Base-by-base conservation (phyloP, 1,139 yeast genomes). In the Candida sp. region DNA sequence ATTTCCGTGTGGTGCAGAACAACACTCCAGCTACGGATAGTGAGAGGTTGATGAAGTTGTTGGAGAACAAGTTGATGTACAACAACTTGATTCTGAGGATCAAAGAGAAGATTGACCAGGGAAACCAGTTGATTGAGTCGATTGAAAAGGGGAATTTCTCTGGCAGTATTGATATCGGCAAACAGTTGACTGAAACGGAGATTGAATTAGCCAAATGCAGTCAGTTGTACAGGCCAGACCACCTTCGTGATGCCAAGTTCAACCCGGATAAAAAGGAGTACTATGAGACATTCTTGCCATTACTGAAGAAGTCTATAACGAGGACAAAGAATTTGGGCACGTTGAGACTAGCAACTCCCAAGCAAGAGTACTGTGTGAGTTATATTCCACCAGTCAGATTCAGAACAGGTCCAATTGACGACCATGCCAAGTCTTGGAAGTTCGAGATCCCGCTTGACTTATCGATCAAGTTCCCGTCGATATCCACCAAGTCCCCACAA, bases 361-460 rank as follows among this genome's bases (percentile, higher is more conserved):
- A 64, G 46, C 55, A 49, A 1, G 63, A 62, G 31, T 67, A 70
- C 48, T 35, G 52, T 7, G 52, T 77, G 7, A 63, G 61, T 25
- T 76, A 75, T 53, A 66, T 75, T 26, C 68, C 75, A 3, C 78
- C 79, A 3, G 48, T 54, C 12, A 55, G 58, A 25, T 67, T 62
- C 48, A 58, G 76, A 49, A 45, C 44, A 22, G 44, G 41, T 1
- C 30, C 49, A 2, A 46, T 46, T 2, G 51, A 51, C 3, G 58
- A 56, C 31, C 52, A 57, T n/a, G 48, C 60, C 12, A 33, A 47
- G 1, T 54, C 66, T 27, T 69, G 78, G 72, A 64, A 63, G 23
- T 26, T 73, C 2, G 55, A 61, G 4, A 58, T 77, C 17, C 80
- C 80, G 0, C 35, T 75, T 27, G 64, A 65, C 5, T 58, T 65